phyloP scores from a whole-genome alignment of 768 basidiomycete species.

The Harrya chromipes region DNA sequence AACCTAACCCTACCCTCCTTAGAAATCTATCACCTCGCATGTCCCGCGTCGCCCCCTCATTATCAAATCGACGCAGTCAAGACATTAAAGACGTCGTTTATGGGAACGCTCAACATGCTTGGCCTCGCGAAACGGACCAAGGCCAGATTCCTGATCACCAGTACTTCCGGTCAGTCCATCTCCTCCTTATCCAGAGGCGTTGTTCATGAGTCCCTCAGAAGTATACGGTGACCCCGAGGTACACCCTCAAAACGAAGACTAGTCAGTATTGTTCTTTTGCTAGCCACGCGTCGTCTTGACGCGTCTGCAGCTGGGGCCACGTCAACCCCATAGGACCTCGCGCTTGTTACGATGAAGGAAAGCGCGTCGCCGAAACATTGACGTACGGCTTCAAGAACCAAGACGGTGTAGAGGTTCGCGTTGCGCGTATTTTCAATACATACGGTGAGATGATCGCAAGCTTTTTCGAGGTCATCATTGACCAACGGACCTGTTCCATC shows the following conservation, averaged over 20 bases:
- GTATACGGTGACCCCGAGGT: constrained; percentile 99
- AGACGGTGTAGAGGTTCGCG: constrained; percentile 92
- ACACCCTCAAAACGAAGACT: constrained; percentile 94
- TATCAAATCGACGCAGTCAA: constrained; percentile 99
- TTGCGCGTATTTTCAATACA: constrained; percentile 98
- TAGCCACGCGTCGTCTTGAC: constrained; percentile 13
- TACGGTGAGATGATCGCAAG: constrained; percentile 48
- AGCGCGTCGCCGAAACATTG: constrained; percentile 96
- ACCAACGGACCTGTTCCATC: not conserved
- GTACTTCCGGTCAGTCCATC: constrained; percentile 77
- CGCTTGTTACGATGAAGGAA: constrained; percentile 99
- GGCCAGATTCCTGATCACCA: constrained; percentile 93
- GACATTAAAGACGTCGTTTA: constrained; percentile 97
- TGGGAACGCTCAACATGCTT: constrained; percentile 98
- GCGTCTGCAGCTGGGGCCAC: constrained; percentile 78
- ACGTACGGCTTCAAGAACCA: constrained; percentile 96
- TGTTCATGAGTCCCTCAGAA: constrained; percentile 46
- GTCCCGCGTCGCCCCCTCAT: constrained; percentile 95
- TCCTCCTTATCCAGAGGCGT: not conserved
- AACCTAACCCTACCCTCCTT: not conserved
- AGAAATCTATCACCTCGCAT: constrained; percentile 99
- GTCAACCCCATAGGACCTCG: constrained; percentile 98
- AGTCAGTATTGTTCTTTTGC: constrained; percentile 49
- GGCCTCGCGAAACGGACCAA: constrained; percentile 97
- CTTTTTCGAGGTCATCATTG: not conserved